A percentile compares a stretch with the other conserved stretches of the same genome.
These are phyloP conservation scores for Lachancea waltii DNA, from an alignment of 805 yeast genomes.

Conservation along the genomic window DNA sequence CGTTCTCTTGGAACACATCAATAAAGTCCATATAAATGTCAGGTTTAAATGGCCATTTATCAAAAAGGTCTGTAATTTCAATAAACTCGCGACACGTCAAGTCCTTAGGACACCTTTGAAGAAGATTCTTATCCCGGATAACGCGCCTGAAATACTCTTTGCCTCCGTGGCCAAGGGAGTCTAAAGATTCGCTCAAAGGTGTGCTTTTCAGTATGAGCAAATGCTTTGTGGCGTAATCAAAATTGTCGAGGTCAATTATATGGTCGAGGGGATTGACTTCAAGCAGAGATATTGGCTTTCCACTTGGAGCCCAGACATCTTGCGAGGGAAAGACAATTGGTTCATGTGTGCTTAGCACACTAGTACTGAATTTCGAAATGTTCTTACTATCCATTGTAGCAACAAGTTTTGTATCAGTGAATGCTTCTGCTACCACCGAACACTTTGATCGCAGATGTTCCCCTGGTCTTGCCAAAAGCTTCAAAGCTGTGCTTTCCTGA, in stretches of 20 bases:
- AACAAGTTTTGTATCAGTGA: conserved; percentile 50
- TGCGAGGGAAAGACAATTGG: conserved; percentile 32
- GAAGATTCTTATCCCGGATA: conserved; percentile 33
- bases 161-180: conserved; percentile 78
- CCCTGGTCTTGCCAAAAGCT: conserved; percentile 53
- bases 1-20: conserved; percentile 27
- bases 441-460: conserved; percentile 51
- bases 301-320: conserved; percentile 30
- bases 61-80: conserved; percentile 45
- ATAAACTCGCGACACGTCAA: conserved; percentile 52
- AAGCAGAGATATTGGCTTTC: conserved; percentile 44
- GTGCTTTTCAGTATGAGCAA: conserved; percentile 44
- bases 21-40: conserved; percentile 38
- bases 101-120: conserved; percentile 41
- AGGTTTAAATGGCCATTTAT: conserved; percentile 86
- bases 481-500: conserved; percentile 52
- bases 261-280: conserved; percentile 47
- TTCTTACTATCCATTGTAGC: conserved; percentile 38
- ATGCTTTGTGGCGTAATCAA: conserved; percentile 63
- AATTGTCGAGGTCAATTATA: conserved; percentile 45
- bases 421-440: conserved; percentile 57
- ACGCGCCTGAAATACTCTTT: conserved; percentile 39
- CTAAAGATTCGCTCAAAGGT: conserved; percentile 41
- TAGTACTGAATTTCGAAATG: conserved; percentile 16
- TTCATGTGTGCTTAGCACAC: conserved; percentile 16